These are phyloP conservation scores for Fusarium subglutinans DNA, from an alignment of 2,329 filamentous ascomycete species.

Conservation along the genomic window DNA sequence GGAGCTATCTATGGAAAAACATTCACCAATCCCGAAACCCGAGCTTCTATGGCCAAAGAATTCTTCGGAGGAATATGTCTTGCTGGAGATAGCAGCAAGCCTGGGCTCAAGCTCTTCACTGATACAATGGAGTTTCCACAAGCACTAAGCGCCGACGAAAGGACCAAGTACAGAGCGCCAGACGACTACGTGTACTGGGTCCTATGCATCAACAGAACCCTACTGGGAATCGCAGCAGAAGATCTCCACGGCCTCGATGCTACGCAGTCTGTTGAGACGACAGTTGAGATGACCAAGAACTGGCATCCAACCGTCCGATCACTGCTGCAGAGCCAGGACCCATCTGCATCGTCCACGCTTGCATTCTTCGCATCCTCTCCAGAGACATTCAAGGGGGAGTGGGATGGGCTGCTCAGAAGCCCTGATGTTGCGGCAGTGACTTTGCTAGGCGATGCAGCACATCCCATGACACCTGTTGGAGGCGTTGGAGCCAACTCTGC, in stretches of 20 bases:
- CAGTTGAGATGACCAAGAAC: not conserved
- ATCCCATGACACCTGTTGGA: not conserved
- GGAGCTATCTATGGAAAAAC: not conserved
- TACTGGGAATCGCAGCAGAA: not conserved
- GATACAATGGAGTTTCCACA: not conserved
- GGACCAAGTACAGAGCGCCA: not conserved
- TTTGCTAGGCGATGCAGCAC: not conserved
- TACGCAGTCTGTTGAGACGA: not conserved
- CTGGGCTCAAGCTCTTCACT: not conserved
- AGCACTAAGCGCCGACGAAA: not conserved
- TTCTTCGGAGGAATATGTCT: not conserved
- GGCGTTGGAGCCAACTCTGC: not conserved
- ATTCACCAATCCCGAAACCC: fast-evolving
- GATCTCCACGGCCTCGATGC: not conserved
- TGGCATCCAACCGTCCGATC: not conserved
- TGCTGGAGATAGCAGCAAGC: not conserved
- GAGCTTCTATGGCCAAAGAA: not conserved
- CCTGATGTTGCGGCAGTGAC: not conserved
- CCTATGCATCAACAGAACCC: not conserved
- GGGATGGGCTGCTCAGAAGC: fast-evolving
- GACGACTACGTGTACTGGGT: not conserved
- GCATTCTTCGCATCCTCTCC: not conserved
- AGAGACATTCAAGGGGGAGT: not conserved
- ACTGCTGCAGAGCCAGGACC: not conserved
- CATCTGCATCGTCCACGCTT: not conserved